phyloP scores from a whole-genome alignment of 2,329 filamentous ascomycete species.

The Lachnum nothofagi region DNA sequence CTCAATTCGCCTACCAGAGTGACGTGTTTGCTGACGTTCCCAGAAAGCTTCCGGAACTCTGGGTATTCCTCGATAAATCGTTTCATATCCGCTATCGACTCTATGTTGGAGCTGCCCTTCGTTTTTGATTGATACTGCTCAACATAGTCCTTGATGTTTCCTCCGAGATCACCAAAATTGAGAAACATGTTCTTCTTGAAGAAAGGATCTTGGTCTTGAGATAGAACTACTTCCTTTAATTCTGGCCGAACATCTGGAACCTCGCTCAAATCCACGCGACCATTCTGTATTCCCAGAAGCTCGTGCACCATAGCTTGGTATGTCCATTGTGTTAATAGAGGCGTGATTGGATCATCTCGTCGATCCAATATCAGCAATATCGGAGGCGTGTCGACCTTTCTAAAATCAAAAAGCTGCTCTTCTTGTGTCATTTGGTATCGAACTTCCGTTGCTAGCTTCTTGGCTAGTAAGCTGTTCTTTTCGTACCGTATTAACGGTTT shows the following conservation, averaged over 20 bases:
- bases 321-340: conserved; percentile 93
- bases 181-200: conserved; percentile 99
- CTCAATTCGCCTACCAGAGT: conserved; percentile 92
- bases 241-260: conserved; percentile 82
- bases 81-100: conserved; percentile 98
- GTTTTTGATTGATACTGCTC: conserved; percentile 97
- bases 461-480: conserved; percentile 82
- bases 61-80: conserved; percentile 98
- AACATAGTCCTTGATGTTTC: conserved; percentile 97
- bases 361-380: conserved; percentile 87
- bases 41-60: conserved; percentile 92
- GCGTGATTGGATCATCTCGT: conserved; percentile 90
- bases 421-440: conserved; percentile 92
- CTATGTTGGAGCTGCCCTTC: conserved; percentile 92
- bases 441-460: conserved; percentile 89
- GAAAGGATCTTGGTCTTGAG: conserved; percentile 95
- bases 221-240: conserved; percentile 87
- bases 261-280: conserved; percentile 81
- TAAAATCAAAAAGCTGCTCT: conserved; percentile 93
- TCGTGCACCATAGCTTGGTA: conserved; percentile 99
- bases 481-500: conserved; percentile 91
- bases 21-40: conserved; percentile 98
- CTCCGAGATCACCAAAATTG: conserved; percentile 91
- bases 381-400: conserved; percentile 88
- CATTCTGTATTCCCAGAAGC: conserved; percentile 86